Evolutionary conservation across 2,329 filamentous ascomycete genomes (phyloP).

Genomic region (Mycosphaerella sp.): DNA sequence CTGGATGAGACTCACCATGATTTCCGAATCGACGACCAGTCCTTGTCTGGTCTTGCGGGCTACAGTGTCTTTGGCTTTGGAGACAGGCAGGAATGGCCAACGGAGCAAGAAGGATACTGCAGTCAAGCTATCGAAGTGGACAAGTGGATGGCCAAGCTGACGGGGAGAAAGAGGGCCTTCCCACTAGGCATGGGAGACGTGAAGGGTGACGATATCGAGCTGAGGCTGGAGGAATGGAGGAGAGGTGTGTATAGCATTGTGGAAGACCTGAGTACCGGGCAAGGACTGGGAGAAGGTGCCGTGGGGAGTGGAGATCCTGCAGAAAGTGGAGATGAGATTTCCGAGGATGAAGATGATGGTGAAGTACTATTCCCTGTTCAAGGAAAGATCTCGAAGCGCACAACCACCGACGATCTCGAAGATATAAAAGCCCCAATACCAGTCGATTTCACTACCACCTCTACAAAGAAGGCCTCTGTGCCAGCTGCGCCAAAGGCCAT

Average conservation of each 20-base stretch:
- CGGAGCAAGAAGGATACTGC: conserved; percentile 84
- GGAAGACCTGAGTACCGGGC: conserved; percentile 48
- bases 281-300: conserved; percentile 59
- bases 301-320: conserved; percentile 73
- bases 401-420: conserved; percentile 67
- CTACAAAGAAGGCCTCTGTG: conserved; percentile 45
- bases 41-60: conserved; percentile 67
- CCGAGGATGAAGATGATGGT: conserved; percentile 47
- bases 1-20: conserved; percentile 91
- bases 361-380: conserved; percentile 30
- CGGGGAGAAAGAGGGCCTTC: conserved; percentile 75
- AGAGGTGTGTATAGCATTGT: conserved; percentile 67
- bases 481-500: conserved; percentile 66
- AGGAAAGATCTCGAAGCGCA: conserved; percentile 35
- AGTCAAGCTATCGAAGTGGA: conserved; percentile 87
- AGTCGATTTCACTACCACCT: conserved; percentile 78
- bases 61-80: conserved; percentile 95
- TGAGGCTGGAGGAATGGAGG: conserved; percentile 69
- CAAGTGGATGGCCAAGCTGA: conserved; percentile 95
- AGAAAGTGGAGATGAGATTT: conserved; percentile 75
- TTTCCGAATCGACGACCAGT: conserved; percentile 88
- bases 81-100: conserved; percentile 86
- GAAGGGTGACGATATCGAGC: conserved; percentile 56
- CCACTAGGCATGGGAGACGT: conserved; percentile 84
- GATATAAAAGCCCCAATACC: conserved; percentile 65